Evolutionary conservation across 352 stramenopile species (phyloP), one percentile per base, ranked within the genome.

Genomic region (Phytophthora idaei): DNA sequence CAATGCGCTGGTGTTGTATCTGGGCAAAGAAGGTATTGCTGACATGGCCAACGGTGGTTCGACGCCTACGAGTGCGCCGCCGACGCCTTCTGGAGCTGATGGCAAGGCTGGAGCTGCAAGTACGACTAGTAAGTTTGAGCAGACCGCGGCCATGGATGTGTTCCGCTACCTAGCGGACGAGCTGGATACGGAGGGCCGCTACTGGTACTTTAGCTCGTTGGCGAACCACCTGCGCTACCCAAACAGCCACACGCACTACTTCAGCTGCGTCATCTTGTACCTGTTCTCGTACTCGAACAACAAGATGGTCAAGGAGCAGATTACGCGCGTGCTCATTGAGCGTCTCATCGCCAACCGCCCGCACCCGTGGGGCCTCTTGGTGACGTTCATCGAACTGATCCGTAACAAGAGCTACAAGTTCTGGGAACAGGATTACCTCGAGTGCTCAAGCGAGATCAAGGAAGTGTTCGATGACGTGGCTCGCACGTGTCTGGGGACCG

Each of bases 311-410:
- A 99, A 99, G 81, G 97, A 99, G 77, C 88, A 97, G 75, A 98
- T 99, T 48, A 99, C 98, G 41, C 89, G 98, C 57, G 97, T 99
- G 32, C 86, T 99, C 32, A 94, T 99, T 34, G 97, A 99, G 81
- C 87, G 97, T n/a, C 90, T 99, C 36, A 99, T 99, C 63, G 96
- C 98, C 29, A 98, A 99, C 76, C 94, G 97, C 41, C 97, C 98
- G 51, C 98, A 99, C 70, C 98, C 98, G 64, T 99, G 97, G 97
- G 97, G 97, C 14, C 76, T 99, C 48, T 77, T 99, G 8, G 97
- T 99, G 59, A 99, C 98, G 10, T 99, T 99, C 76, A 99, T 99
- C 55, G 98, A 99, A 79, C 87, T 99, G 32, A 99, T 99, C 59
- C 98, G 99, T 77, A 99, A 99, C 84, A 97, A 98, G 64, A 97